phyloP scores from a whole-genome alignment of 2,329 filamentous ascomycete species.

The Pseudogymnoascus sp. region DNA sequence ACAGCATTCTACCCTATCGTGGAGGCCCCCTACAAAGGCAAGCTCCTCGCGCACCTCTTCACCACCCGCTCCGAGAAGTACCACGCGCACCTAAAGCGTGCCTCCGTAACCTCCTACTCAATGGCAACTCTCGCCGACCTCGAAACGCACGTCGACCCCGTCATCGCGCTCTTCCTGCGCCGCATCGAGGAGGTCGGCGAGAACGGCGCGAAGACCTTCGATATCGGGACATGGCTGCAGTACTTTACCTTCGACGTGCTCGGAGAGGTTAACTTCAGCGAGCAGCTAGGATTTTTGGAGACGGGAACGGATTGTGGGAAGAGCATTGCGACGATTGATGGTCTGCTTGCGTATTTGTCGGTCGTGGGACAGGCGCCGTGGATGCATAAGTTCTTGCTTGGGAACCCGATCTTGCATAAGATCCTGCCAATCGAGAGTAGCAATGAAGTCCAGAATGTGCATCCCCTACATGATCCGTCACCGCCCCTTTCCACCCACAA shows the following conservation, averaged over 20 bases:
- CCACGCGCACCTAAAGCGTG: neutral
- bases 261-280: conserved; percentile 36
- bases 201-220: conserved; percentile 22
- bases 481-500: conserved; percentile 24
- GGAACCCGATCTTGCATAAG: conserved; percentile 6
- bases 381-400: conserved; percentile 9
- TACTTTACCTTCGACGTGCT: conserved; percentile 41
- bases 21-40: conserved; percentile 23
- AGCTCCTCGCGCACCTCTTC: conserved; percentile 1
- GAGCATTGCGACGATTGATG: conserved; percentile 15
- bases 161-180: conserved; percentile 32
- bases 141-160: conserved; percentile 37
- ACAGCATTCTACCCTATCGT: conserved; percentile 16
- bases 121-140: conserved; percentile 39
- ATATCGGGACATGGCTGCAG: conserved; percentile 35
- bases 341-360: neutral
- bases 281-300: conserved; percentile 35
- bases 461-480: no score
- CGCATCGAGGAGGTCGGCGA: conserved; percentile 23
- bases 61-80: conserved; percentile 1
- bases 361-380: conserved; percentile 8
- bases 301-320: conserved; percentile 34
- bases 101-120: conserved; percentile 33
- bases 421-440: neutral
- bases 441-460: conserved; percentile 32